Percentiles rank a stretch among this genome's conserved stretches.
phyloP scores from a whole-genome alignment of 2,329 filamentous ascomycete species.

The Westerdykella ornata region DNA sequence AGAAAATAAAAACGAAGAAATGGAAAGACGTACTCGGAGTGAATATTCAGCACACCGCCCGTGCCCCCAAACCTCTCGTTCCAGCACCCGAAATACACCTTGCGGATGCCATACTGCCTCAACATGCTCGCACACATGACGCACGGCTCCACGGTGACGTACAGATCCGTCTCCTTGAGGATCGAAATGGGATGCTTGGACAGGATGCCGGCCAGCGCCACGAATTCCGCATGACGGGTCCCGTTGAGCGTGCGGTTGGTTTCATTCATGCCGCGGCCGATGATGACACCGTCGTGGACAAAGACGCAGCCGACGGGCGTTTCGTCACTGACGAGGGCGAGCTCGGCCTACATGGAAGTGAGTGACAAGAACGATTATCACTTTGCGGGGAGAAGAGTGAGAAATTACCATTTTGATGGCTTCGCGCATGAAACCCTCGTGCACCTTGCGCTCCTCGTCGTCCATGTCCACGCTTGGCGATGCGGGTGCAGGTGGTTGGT shows the following conservation, averaged over 20 bases:
- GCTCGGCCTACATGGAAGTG: conserved; percentile 57
- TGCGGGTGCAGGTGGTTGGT: conserved; percentile 10
- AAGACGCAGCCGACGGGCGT: conserved; percentile 96
- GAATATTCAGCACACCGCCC: conserved; percentile 84
- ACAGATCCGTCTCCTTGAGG: conserved; percentile 69
- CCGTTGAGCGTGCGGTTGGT: conserved; percentile 60
- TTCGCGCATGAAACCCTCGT: conserved; percentile 70
- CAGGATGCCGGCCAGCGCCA: conserved; percentile 67
- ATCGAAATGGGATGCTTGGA: conserved; percentile 59
- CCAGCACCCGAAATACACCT: conserved; percentile 88
- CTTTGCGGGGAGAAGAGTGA: background rate
- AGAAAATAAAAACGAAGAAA: background rate
- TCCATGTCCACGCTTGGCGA: conserved; percentile 30
- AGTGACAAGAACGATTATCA: background rate
- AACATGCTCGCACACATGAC: conserved; percentile 97
- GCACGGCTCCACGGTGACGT: conserved; percentile 96
- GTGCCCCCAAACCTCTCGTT: conserved; percentile 98
- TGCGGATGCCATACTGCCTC: conserved; percentile 77
- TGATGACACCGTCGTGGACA: conserved; percentile 69
- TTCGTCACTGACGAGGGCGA: conserved; percentile 78
- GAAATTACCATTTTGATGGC: conserved; percentile 71
- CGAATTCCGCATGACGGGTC: conserved; percentile 90
- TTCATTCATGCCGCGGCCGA: conserved; percentile 92
- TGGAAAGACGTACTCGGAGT: conserved; percentile 52
- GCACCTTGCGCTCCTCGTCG: conserved; percentile 40